phyloP scores from a whole-genome alignment of 495 filamentous ascomycete genomes.

The Tuber calosporum region DNA sequence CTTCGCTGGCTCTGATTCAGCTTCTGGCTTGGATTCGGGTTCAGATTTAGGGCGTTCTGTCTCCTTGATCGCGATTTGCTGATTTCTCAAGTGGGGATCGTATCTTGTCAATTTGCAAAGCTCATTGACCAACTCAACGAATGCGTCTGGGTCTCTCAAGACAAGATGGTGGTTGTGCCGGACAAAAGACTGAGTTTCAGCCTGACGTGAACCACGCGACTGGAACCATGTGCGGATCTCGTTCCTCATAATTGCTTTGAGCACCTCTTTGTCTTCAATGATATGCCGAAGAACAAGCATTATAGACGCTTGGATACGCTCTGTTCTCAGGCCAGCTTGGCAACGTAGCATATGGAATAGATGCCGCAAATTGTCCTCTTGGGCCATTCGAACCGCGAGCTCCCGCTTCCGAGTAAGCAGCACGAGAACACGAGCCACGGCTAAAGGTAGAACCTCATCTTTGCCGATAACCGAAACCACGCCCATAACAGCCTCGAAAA shows the following conservation, averaged over 20 bases:
- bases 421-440: constrained; percentile 75
- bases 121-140: constrained; percentile 85
- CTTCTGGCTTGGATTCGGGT: constrained; percentile 37
- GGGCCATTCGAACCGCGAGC: constrained; percentile 66
- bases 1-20: constrained; percentile 39
- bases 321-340: constrained; percentile 65
- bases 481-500: constrained; percentile 70
- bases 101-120: constrained; percentile 62
- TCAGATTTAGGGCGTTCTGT: constrained; percentile 42
- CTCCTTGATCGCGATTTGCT: constrained; percentile 57
- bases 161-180: constrained; percentile 74
- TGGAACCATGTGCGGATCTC: constrained; percentile 76
- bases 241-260: constrained; percentile 85
- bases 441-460: constrained; percentile 75
- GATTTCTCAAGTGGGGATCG: constrained; percentile 47
- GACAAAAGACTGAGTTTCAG: constrained; percentile 66
- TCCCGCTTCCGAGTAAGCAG: constrained; percentile 74
- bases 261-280: constrained; percentile 82
- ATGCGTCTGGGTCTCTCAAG: constrained; percentile 74
- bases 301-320: constrained; percentile 69
- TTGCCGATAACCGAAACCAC: constrained; percentile 71
- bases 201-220: constrained; percentile 49
- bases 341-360: constrained; percentile 94
- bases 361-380: constrained; percentile 80
- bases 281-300: constrained; percentile 88